These are phyloP conservation scores for Scorias spongiosa DNA, from an alignment of 2,329 filamentous ascomycete species.

Conservation along the genomic window DNA sequence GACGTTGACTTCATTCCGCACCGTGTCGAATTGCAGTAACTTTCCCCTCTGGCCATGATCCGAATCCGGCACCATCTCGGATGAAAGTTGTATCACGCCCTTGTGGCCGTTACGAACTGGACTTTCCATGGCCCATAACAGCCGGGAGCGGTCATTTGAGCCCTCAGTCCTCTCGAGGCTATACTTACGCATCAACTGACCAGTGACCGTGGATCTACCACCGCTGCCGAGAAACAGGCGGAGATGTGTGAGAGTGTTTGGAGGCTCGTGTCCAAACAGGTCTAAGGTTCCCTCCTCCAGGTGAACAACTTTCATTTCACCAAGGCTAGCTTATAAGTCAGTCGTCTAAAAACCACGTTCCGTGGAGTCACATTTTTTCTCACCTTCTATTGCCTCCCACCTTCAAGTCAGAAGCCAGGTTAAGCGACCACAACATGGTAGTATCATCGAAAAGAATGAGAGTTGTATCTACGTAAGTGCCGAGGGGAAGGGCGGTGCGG, in stretches of 20 bases:
- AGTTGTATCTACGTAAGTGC: background rate
- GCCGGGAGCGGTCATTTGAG: background rate
- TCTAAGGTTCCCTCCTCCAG: background rate
- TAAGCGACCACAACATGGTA: background rate
- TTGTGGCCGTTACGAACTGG: background rate
- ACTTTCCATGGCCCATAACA: background rate
- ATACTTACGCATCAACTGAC: background rate
- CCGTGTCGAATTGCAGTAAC: background rate
- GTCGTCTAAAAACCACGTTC: background rate
- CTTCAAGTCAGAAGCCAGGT: background rate
- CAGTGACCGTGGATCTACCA: background rate
- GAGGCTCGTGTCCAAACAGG: background rate
- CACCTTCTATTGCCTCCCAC: background rate
- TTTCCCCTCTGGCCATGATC: background rate
- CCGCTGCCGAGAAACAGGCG: background rate
- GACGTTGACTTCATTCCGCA: background rate
- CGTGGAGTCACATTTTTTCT: background rate
- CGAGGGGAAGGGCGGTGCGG: too few species aligned
- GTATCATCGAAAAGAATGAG: background rate
- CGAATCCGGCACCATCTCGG: background rate
- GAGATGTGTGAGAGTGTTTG: background rate
- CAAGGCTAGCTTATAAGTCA: background rate
- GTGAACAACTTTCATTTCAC: background rate
- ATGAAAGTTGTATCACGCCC: background rate
- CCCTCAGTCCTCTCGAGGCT: background rate